A percentile compares a stretch with the other conserved stretches of the same genome.
Conservation (phyloP, 2,329 filamentous ascomycete genomes). For the Ceratocystiopsis minuta region DNA sequence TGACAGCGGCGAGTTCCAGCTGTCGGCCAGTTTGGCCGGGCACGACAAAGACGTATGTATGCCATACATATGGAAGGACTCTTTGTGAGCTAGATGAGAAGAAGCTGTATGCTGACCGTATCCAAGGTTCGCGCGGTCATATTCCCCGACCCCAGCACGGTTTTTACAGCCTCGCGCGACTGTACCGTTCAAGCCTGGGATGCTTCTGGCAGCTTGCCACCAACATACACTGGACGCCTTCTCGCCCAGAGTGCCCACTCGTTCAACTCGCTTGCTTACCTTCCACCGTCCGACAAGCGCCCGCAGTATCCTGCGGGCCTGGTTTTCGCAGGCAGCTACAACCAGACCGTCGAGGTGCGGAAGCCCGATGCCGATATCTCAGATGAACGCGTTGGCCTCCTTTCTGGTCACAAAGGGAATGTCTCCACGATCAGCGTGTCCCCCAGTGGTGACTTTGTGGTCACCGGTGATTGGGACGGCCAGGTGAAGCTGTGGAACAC, state of each 20-base stretch:
- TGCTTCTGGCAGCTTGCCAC: slow-evolving; percentile 37
- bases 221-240: slow-evolving; percentile 59
- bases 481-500: slow-evolving; percentile 75
- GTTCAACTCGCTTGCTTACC: slow-evolving; percentile 68
- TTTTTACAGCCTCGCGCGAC: slow-evolving; percentile 82
- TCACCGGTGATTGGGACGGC: slow-evolving; percentile 89
- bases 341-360: slow-evolving; percentile 82
- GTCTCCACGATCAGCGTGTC: slow-evolving; percentile 74
- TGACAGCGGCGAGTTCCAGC: slow-evolving; percentile 62
- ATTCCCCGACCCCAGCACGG: slow-evolving; percentile 49
- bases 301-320: slow-evolving; percentile 57
- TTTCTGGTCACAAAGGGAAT: slow-evolving; percentile 75
- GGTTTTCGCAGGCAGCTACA: slow-evolving; percentile 73
- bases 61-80: not conserved
- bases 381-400: slow-evolving; percentile 67
- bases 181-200: slow-evolving; percentile 80
- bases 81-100: not conserved
- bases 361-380: slow-evolving; percentile 46
- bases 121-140: slow-evolving; percentile 69
- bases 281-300: slow-evolving; percentile 37
- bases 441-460: slow-evolving; percentile 51
- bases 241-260: slow-evolving; percentile 67
- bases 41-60: slow-evolving; percentile 71
- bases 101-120: not conserved
- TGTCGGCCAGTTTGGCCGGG: slow-evolving; percentile 74